Evolutionary conservation across 148 eudicot genomes (phyloP), one percentile per base, ranked within the genome.

Genomic region (Silene conica): DNA sequence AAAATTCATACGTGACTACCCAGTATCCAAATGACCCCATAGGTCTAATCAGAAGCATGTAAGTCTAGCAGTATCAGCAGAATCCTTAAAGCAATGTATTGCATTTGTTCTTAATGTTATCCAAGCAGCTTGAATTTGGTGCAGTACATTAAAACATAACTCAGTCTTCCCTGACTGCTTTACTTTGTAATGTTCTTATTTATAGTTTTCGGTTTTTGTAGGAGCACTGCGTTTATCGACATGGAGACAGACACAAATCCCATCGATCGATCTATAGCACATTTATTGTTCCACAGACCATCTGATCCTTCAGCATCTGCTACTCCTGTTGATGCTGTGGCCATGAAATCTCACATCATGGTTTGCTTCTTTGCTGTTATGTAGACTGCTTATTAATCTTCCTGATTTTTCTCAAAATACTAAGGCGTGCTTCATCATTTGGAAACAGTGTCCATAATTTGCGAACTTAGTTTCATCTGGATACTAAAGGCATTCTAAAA

Each of bases 181-280:
- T 52, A 7, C 52, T 11, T 41, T 73, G 15, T 22, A 55, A 3
- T 62, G 43, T 67, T 66, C 76, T 80, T 46, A 75, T 64, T 55
- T 41, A 20, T 63, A 69, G 23, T 74, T 21, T 3, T 28, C 48
- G 23, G 14, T 34, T 74, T 66, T 66, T 46, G 16, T 79, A 84
- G 91, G 86, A 82, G 78, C 82, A 76, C 76, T 57, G 90, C 89
- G 55, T 89, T 85, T 71, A 78, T 89, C 83, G 94, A 95, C 72
- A 86, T 92, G 48, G 99, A 95, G 82, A 90, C 99, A n/a, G 87
- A 92, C 73, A 95, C 99, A 61, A 95, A 95, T 84, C 99, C 96
- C 55, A 84, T 95, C 64, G 99, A 95, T 83, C 94, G 99, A 43
- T 92, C 99, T 0, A 80, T 95, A 69, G 99, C 99, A 14, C 99